These are phyloP conservation scores for Verticillium zaregamsianum DNA, from an alignment of 2,329 filamentous ascomycete genomes.

Conservation along the genomic window DNA sequence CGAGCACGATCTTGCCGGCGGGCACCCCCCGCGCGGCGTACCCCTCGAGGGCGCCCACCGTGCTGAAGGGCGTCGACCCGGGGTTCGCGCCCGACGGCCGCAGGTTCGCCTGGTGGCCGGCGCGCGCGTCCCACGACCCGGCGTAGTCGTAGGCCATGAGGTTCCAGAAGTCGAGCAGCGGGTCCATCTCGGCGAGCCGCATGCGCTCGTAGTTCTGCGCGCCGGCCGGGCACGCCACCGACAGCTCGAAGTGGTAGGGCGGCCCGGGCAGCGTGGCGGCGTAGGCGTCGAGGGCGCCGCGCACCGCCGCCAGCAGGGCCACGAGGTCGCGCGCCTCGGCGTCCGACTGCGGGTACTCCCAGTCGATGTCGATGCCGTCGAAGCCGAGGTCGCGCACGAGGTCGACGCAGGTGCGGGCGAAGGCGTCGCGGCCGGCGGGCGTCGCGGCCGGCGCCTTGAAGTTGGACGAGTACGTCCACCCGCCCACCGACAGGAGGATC, in stretches of 20 bases:
- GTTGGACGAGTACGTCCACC: constrained; percentile 88
- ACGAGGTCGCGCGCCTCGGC: constrained; percentile 56
- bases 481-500: constrained; percentile 80
- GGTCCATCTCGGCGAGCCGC: constrained; percentile 61
- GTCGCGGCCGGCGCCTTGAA: constrained; percentile 74
- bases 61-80: constrained; percentile 72
- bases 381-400: constrained; percentile 80
- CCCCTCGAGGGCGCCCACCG: constrained; percentile 62
- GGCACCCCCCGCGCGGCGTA: constrained; percentile 65
- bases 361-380: constrained; percentile 65
- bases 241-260: constrained; percentile 57
- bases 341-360: constrained; percentile 59
- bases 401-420: constrained; percentile 70
- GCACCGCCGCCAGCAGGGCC: constrained; percentile 52
- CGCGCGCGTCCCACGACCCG: constrained; percentile 69
- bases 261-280: constrained; percentile 32
- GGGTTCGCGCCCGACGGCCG: constrained; percentile 55
- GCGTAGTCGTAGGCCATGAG: constrained; percentile 88
- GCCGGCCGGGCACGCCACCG: constrained; percentile 61
- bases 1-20: constrained; percentile 73
- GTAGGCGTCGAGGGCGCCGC: constrained; percentile 56
- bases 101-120: constrained; percentile 81
- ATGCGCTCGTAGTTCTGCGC: constrained; percentile 59
- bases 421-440: constrained; percentile 60
- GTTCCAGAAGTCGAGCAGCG: constrained; percentile 69